Percentiles rank a stretch among this genome's conserved stretches.
phyloP scores from a whole-genome alignment of 108 stramenopile species.

The Poteriospumella lacustris region DNA sequence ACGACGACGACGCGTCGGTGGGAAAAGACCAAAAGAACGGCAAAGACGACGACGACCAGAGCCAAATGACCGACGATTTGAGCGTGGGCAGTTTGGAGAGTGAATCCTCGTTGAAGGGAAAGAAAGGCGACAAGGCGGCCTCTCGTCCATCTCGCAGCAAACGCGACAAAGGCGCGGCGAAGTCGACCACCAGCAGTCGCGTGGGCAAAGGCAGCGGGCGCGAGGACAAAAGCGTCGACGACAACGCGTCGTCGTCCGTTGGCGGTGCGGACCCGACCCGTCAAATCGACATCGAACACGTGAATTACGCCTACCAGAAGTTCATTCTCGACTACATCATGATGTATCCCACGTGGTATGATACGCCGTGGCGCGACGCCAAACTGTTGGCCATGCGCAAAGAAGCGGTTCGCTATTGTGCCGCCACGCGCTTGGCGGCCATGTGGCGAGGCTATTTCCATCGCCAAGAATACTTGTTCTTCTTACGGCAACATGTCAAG shows the following conservation, averaged over 20 bases:
- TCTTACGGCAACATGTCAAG: background rate
- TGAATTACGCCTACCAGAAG: background rate
- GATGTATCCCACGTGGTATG: background rate
- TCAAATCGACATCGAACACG: background rate
- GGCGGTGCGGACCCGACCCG: background rate
- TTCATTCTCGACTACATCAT: constrained; percentile 13
- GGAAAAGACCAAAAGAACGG: background rate
- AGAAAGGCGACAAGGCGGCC: too few relatives aligned
- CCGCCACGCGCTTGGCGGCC: constrained; percentile 18
- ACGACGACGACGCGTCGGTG: background rate
- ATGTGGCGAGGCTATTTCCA: background rate
- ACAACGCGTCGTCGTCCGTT: background rate
- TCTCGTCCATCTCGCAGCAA: too few relatives aligned
- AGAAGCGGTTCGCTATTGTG: constrained; percentile 19
- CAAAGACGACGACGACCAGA: background rate
- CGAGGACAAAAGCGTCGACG: background rate
- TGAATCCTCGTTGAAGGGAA: background rate
- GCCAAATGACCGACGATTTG: background rate
- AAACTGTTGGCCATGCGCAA: constrained; percentile 18
- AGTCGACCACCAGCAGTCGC: background rate
- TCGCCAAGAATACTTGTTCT: background rate
- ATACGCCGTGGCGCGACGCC: background rate
- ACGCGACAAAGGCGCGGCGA: too few relatives aligned
- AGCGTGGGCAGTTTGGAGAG: background rate
- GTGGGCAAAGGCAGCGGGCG: background rate